Evolutionary conservation across 164 flowering plant species (phyloP).

Genomic region (Saururus chinensis): DNA sequence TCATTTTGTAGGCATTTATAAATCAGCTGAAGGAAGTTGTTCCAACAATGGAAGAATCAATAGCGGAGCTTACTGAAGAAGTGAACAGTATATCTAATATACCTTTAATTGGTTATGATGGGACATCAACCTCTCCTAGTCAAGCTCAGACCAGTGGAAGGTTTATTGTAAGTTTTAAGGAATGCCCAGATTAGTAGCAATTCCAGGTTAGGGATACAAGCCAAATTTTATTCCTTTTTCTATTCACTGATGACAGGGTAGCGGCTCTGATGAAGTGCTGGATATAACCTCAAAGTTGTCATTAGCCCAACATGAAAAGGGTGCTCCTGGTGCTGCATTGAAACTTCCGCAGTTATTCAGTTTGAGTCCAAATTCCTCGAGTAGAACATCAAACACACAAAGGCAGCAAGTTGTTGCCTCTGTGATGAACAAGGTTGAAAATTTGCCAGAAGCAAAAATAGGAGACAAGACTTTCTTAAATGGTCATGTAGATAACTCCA

Average conservation of each 20-base stretch:
- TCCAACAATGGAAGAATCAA: constrained; percentile 77
- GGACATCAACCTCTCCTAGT: constrained; percentile 46
- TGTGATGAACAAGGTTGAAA: constrained; percentile 43
- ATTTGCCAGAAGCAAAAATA: constrained; percentile 39
- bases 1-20: constrained; percentile 57
- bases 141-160: constrained; percentile 77
- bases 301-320: constrained; percentile 62
- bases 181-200: background rate
- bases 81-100: constrained; percentile 52
- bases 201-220: background rate
- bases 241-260: constrained; percentile 39
- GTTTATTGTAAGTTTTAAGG: constrained; percentile 29
- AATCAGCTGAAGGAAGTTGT: constrained; percentile 90
- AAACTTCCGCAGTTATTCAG: constrained; percentile 92
- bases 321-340: constrained; percentile 57
- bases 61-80: constrained; percentile 75
- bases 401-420: constrained; percentile 37
- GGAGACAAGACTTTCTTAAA: constrained; percentile 34
- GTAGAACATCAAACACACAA: constrained; percentile 52
- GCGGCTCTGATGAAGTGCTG: constrained; percentile 39
- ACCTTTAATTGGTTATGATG: constrained; percentile 28
- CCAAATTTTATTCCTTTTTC: background rate
- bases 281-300: constrained; percentile 67
- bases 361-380: constrained; percentile 75
- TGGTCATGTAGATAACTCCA: constrained; percentile 30